These are phyloP conservation scores for Alternaria novae-zelandiae DNA, from an alignment of 2,329 filamentous ascomycete species.

Conservation along the genomic window DNA sequence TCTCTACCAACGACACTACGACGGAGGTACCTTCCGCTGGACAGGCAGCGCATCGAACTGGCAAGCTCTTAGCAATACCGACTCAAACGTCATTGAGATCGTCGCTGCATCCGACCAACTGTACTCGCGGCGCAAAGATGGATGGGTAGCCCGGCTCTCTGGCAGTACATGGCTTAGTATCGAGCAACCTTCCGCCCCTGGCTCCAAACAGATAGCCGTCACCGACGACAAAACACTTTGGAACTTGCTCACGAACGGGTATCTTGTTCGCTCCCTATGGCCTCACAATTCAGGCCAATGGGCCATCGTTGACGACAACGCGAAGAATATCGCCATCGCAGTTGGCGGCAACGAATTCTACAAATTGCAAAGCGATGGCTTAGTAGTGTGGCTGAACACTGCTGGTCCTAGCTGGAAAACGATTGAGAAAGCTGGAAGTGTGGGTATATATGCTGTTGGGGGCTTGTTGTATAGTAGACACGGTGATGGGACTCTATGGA, in stretches of 20 bases:
- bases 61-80: slow-evolving; percentile 27
- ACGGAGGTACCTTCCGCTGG: slow-evolving; percentile 35
- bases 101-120: slow-evolving; percentile 33
- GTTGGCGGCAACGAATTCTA: slow-evolving; percentile 38
- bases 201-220: slow-evolving; percentile 31
- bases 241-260: slow-evolving; percentile 32
- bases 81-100: slow-evolving; percentile 35
- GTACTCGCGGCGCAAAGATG: slow-evolving; percentile 38
- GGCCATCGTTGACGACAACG: slow-evolving; percentile 32
- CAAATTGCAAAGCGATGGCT: slow-evolving; percentile 33
- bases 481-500: slow-evolving; percentile 33
- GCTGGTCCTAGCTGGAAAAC: slow-evolving; percentile 27
- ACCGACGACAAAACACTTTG: slow-evolving; percentile 33
- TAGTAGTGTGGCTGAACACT: slow-evolving; percentile 35
- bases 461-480: slow-evolving; percentile 31
- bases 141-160: slow-evolving; percentile 34
- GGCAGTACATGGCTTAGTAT: slow-evolving; percentile 32
- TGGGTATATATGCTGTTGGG: slow-evolving; percentile 25
- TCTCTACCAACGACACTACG: slow-evolving; percentile 36
- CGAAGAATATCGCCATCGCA: slow-evolving; percentile 30
- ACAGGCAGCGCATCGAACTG: slow-evolving; percentile 24
- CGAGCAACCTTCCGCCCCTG: slow-evolving; percentile 22
- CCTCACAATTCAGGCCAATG: slow-evolving; percentile 28
- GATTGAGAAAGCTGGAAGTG: slow-evolving; percentile 25
- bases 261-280: slow-evolving; percentile 33